phyloP scores from a whole-genome alignment of 1,139 yeast genomes.

The Geotrichum cucujoidarum region DNA sequence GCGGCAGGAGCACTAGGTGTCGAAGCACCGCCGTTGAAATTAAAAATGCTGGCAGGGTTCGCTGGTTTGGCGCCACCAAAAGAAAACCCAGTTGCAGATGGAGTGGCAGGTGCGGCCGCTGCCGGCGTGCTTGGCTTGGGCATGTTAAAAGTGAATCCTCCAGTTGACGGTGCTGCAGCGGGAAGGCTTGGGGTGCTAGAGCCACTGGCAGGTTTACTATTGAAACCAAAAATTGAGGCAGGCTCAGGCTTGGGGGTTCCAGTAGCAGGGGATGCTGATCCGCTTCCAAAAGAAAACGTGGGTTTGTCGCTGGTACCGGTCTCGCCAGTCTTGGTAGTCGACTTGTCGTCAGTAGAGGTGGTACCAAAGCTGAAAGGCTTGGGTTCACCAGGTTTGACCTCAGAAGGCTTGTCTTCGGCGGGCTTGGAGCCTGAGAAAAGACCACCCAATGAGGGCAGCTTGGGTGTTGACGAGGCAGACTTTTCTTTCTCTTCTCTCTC shows the following conservation, averaged over 20 bases:
- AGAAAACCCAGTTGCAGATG: constrained; percentile 9
- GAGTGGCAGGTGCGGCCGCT: neutral
- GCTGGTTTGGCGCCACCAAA: constrained; percentile 6
- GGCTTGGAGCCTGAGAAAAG: constrained; percentile 1
- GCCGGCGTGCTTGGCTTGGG: constrained; percentile 6
- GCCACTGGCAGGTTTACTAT: constrained; percentile 11
- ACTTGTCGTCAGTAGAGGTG: neutral
- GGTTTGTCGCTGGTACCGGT: constrained; percentile 6
- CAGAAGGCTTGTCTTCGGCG: neutral
- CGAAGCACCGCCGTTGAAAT: constrained; percentile 1
- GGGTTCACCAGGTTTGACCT: neutral
- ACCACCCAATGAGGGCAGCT: constrained; percentile 1
- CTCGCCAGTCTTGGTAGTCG: neutral
- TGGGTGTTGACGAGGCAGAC: constrained; percentile 4
- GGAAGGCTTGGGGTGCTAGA: constrained; percentile 9
- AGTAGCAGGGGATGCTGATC: constrained; percentile 5
- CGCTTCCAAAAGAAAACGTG: constrained; percentile 2
- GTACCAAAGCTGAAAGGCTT: neutral
- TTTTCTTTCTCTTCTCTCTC: constrained; percentile 4
- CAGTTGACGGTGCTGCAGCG: neutral
- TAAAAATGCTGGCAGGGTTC: constrained; percentile 10
- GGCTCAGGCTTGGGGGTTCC: constrained; percentile 8
- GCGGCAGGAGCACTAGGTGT: neutral
- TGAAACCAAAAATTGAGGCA: constrained; percentile 10
- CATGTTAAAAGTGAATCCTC: constrained; percentile 8